These are phyloP conservation scores for Auricularia sp. DNA, from an alignment of 768 basidiomycete species.

Conservation along the genomic window DNA sequence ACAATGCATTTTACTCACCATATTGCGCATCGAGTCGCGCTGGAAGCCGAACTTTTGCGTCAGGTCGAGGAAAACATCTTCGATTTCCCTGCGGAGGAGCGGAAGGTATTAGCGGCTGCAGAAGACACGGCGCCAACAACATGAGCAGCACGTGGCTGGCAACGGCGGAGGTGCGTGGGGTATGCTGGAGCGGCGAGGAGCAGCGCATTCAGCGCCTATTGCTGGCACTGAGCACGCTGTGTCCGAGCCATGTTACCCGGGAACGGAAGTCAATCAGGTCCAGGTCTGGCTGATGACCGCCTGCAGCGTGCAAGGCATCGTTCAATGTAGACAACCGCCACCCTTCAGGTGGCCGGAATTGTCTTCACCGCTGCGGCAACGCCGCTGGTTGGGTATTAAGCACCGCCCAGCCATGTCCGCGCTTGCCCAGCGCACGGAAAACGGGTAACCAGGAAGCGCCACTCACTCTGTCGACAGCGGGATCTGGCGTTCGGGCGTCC, in stretches of 20 bases:
- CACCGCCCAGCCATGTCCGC: background rate
- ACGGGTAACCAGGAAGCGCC: background rate
- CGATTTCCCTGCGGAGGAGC: constrained; percentile 53
- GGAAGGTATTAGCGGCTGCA: no score
- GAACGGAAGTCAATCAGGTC: no score
- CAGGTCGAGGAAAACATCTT: constrained; percentile 94
- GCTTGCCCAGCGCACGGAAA: background rate
- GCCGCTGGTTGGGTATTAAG: no score
- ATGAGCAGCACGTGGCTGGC: background rate
- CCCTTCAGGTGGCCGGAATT: no score
- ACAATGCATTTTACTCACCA: constrained; percentile 40
- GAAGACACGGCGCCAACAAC: background rate
- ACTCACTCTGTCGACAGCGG: constrained; percentile 84
- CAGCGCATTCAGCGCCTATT: no score
- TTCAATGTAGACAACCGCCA: no score
- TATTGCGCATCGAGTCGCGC: constrained; percentile 89
- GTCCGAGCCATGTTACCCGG: no score
- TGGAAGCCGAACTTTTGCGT: constrained; percentile 99
- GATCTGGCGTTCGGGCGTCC: constrained; percentile 85
- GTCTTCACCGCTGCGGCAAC: no score
- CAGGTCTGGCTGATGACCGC: no score
- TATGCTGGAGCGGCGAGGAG: no score
- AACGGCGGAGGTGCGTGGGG: background rate
- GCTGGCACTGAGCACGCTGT: no score
- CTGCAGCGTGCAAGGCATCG: no score